Evolutionary conservation across 306 rosid genomes (phyloP).

Genomic region (Vachellia collinsii): DNA sequence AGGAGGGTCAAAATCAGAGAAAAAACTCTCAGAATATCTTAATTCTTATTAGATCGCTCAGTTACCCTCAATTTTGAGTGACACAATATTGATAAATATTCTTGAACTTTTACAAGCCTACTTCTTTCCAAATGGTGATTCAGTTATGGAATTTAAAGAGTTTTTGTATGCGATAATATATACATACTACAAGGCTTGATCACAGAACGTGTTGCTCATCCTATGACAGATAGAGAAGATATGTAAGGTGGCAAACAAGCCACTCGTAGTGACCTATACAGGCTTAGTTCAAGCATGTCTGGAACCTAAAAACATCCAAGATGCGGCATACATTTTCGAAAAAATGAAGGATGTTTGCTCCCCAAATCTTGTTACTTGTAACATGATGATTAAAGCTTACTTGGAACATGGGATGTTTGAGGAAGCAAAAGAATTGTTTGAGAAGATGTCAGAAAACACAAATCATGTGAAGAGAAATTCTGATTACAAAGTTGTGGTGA

Average conservation of each 20-base stretch:
- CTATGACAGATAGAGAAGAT: slow-evolving; percentile 78
- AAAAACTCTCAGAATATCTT: background rate
- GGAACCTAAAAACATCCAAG: slow-evolving; percentile 63
- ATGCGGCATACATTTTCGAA: slow-evolving; percentile 69
- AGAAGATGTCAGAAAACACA: slow-evolving; percentile 62
- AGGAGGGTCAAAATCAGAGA: background rate
- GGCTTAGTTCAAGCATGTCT: slow-evolving; percentile 92
- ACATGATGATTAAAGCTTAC: slow-evolving; percentile 82
- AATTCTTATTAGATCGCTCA: background rate
- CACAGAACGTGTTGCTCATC: slow-evolving; percentile 31
- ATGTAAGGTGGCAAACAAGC: slow-evolving; percentile 90
- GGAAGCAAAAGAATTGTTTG: slow-evolving; percentile 71
- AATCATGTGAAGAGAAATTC: slow-evolving; percentile 40
- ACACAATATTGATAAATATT: background rate
- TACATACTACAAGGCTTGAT: slow-evolving; percentile 32
- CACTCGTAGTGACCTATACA: slow-evolving; percentile 94
- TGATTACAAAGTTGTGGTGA: slow-evolving; percentile 57
- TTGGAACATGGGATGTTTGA: slow-evolving; percentile 71
- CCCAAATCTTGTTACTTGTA: slow-evolving; percentile 87
- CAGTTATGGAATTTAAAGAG: slow-evolving; percentile 13
- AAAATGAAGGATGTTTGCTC: slow-evolving; percentile 79
- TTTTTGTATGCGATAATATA: slow-evolving; percentile 17
- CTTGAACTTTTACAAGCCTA: background rate
- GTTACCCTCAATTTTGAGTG: background rate
- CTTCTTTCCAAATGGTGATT: background rate